These are phyloP conservation scores for Hypomontagnella monticulosa DNA, from an alignment of 495 filamentous ascomycete species.

Conservation along the genomic window DNA sequence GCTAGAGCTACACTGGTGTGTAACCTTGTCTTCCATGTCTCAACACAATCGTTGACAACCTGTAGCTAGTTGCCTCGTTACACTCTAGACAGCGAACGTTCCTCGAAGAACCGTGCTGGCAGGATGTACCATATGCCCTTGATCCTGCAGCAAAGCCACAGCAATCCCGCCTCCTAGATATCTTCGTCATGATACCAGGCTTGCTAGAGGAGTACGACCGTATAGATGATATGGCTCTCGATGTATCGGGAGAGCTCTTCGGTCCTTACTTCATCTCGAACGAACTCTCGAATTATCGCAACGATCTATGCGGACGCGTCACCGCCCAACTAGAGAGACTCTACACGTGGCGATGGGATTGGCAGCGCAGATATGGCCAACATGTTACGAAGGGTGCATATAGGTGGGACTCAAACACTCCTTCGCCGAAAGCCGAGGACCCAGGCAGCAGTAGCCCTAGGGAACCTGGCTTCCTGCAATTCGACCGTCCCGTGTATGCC, in stretches of 20 bases:
- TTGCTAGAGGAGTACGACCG: slow-evolving; percentile 26
- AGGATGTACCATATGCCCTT: slow-evolving; percentile 28
- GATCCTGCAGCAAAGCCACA: slow-evolving; percentile 28
- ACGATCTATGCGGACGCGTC: slow-evolving; percentile 15
- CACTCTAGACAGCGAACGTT: slow-evolving; percentile 32
- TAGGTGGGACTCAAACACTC: neutral
- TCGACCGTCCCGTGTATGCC: slow-evolving; percentile 22
- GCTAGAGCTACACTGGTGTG: slow-evolving; percentile 36
- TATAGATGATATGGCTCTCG: slow-evolving; percentile 8
- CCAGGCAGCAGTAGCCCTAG: neutral
- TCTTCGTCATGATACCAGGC: slow-evolving; percentile 38
- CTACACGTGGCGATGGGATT: slow-evolving; percentile 39
- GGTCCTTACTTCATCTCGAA: slow-evolving; percentile 8
- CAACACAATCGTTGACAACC: slow-evolving; percentile 1
- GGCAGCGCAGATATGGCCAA: slow-evolving; percentile 30
- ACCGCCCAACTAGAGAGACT: slow-evolving; percentile 25
- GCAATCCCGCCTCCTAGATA: slow-evolving; percentile 33
- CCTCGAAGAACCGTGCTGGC: slow-evolving; percentile 33
- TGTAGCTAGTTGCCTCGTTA: slow-evolving; percentile 30
- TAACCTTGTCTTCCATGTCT: neutral
- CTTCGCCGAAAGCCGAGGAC: neutral
- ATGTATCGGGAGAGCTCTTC: neutral
- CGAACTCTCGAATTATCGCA: slow-evolving; percentile 1
- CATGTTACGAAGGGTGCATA: slow-evolving; percentile 12
- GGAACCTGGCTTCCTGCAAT: slow-evolving; percentile 15